phyloP scores from a whole-genome alignment of 441 rosid species.

The Pelargonium fulgidum region DNA sequence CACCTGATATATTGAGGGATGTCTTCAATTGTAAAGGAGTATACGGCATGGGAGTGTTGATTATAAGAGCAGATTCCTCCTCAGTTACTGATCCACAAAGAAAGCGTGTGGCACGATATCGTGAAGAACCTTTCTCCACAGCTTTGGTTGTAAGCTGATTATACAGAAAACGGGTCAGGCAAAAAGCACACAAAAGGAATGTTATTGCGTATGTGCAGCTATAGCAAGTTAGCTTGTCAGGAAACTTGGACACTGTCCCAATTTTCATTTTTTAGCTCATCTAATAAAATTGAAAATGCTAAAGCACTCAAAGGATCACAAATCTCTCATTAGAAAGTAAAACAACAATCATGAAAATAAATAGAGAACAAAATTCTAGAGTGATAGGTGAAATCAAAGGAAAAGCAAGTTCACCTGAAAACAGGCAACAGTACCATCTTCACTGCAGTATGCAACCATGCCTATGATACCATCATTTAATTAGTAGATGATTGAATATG shows the following conservation, averaged over 20 bases:
- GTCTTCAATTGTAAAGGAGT: constrained; percentile 43
- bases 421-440: constrained; percentile 60
- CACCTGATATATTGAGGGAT: constrained; percentile 26
- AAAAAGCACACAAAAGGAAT: too few species aligned
- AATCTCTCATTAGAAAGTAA: not conserved
- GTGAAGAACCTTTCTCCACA: constrained; percentile 59
- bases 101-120: constrained; percentile 64
- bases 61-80: constrained; percentile 41
- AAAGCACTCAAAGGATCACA: not conserved
- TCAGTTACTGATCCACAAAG: constrained; percentile 50
- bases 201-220: too few species aligned
- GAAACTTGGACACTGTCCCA: too few species aligned
- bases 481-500: constrained; percentile 1
- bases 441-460: constrained; percentile 78
- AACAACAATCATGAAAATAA: not conserved
- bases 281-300: not conserved
- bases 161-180: constrained; percentile 11
- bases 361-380: not conserved
- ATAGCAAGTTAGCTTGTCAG: too few species aligned
- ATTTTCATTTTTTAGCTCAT: not conserved
- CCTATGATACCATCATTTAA: constrained; percentile 37
- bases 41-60: constrained; percentile 38
- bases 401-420: constrained; percentile 51
- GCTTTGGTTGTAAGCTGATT: constrained; percentile 54
- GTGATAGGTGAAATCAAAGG: not conserved